phyloP scores from a whole-genome alignment of 441 rosid species.

The Corymbia calophylla region DNA sequence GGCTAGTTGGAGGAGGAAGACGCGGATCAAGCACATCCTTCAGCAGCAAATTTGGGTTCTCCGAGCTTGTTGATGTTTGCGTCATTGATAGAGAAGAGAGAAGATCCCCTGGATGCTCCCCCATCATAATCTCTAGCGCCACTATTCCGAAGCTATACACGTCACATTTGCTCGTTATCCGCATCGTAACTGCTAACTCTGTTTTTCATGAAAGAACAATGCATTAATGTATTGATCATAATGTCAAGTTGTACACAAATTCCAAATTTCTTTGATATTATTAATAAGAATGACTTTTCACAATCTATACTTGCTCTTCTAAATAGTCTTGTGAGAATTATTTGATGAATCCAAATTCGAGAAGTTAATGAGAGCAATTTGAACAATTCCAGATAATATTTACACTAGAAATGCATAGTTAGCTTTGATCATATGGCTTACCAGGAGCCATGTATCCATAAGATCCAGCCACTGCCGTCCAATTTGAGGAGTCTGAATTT shows the following conservation, averaged over 20 bases:
- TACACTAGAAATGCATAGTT: not conserved
- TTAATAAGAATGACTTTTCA: too few species aligned
- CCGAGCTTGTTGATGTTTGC: not conserved
- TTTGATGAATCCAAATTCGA: not conserved
- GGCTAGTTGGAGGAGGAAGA: too few species aligned
- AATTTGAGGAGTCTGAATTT: constrained; percentile 34
- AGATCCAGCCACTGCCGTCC: constrained; percentile 46
- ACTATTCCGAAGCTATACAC: constrained; percentile 59
- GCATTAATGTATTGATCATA: too few species aligned
- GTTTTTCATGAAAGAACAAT: not conserved
- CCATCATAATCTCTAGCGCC: constrained; percentile 50
- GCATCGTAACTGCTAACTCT: constrained; percentile 52
- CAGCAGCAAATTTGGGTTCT: not conserved
- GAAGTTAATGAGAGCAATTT: not conserved
- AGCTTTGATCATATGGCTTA: not conserved
- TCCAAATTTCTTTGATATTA: too few species aligned
- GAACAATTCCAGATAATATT: not conserved
- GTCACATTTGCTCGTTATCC: constrained; percentile 44
- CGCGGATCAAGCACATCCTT: too few species aligned
- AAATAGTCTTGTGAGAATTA: not conserved
- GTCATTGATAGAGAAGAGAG: constrained; percentile 20
- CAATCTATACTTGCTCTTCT: not conserved
- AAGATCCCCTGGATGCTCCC: constrained; percentile 48
- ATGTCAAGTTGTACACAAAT: not conserved
- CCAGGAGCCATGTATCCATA: constrained; percentile 74